A percentile compares a stretch with the other conserved stretches of the same genome.
Conservation (phyloP, 768 basidiomycete genomes). For the Podaxis sp. region DNA sequence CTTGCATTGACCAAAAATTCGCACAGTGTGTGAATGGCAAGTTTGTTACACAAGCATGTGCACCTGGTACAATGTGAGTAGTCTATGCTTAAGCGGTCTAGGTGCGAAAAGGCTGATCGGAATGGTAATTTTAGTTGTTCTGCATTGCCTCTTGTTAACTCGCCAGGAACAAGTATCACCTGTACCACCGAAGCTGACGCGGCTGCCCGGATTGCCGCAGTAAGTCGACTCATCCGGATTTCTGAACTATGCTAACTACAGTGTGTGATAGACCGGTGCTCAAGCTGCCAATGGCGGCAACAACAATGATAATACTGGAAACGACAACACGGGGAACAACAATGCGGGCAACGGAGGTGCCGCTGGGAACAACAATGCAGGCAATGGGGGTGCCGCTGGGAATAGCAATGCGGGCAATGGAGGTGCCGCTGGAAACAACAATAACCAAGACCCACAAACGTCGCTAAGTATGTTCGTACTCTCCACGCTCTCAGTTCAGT, state of each 20-base stretch:
- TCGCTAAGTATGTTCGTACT: constrained; percentile 30
- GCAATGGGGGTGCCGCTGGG: not conserved
- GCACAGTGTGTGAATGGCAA: constrained; percentile 57
- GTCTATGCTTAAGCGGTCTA: not conserved
- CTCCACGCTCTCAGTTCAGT: not conserved
- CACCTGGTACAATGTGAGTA: constrained; percentile 35
- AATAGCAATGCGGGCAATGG: constrained; percentile 12
- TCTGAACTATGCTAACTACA: not conserved
- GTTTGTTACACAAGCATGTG: constrained; percentile 37
- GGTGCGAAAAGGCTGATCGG: not conserved
- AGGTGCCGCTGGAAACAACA: constrained; percentile 15
- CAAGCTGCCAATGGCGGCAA: constrained; percentile 1
- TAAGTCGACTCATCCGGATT: too few species aligned
- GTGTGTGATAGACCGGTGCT: constrained; percentile 20
- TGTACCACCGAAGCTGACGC: constrained; percentile 49
- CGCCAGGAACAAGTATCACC: constrained; percentile 48
- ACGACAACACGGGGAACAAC: constrained; percentile 17
- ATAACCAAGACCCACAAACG: constrained; percentile 34
- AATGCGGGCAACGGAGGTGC: constrained; percentile 2
- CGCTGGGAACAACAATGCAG: too few species aligned
- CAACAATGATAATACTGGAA: constrained; percentile 6
- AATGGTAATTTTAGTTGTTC: constrained; percentile 34
- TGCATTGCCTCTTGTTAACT: constrained; percentile 52
- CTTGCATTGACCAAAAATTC: constrained; percentile 49
- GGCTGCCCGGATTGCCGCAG: too few species aligned